phyloP scores from a whole-genome alignment of 495 filamentous ascomycete species.

The Podospora didyma region DNA sequence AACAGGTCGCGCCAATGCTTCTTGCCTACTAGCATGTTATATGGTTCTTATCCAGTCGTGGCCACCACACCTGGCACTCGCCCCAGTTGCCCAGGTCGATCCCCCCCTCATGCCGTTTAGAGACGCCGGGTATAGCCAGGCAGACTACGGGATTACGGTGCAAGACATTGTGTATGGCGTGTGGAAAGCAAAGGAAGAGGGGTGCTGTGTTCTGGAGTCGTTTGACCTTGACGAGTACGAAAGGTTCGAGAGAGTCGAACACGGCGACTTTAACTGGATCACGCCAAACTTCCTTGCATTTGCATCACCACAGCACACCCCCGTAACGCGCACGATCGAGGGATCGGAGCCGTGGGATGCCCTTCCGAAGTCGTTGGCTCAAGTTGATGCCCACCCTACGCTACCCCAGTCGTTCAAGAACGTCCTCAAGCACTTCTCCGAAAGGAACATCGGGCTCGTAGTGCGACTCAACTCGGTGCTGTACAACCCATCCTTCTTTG shows the following conservation, averaged over 20 bases:
- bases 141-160: conserved; percentile 88
- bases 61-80: conserved; percentile 97
- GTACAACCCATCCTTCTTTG: conserved; percentile 93
- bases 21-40: conserved; percentile 91
- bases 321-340: conserved; percentile 62
- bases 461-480: conserved; percentile 94
- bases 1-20: conserved; percentile 83
- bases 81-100: conserved; percentile 91
- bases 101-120: conserved; percentile 98
- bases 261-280: conserved; percentile 99
- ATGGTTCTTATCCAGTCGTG: conserved; percentile 98
- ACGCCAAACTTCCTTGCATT: conserved; percentile 94
- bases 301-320: conserved; percentile 84
- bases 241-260: conserved; percentile 89
- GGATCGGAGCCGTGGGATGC: conserved; percentile 67
- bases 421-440: conserved; percentile 80
- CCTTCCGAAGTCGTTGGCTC: conserved; percentile 64
- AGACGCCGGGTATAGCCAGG: conserved; percentile 97
- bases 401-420: conserved; percentile 90
- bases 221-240: conserved; percentile 98
- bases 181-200: conserved; percentile 96
- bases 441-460: conserved; percentile 84
- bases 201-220: conserved; percentile 77
- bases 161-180: conserved; percentile 98
- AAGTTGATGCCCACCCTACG: conserved; percentile 56